These are phyloP conservation scores for Psilocybe subaeruginosa DNA, from an alignment of 768 basidiomycete species.

Conservation along the genomic window DNA sequence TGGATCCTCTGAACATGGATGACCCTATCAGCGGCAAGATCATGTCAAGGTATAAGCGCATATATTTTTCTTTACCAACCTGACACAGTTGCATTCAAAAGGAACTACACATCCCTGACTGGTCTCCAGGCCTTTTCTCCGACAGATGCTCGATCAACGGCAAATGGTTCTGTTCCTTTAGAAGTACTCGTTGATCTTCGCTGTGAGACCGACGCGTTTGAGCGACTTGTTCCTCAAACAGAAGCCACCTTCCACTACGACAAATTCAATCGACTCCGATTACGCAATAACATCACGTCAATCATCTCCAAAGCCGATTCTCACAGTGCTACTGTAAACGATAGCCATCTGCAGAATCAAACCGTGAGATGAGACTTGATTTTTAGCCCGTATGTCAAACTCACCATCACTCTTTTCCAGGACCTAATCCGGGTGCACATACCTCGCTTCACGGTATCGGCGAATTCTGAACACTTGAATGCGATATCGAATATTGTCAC, in stretches of 20 bases:
- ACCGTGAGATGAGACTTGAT: constrained; percentile 25
- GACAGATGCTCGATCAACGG: constrained; percentile 38
- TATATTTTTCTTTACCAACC: too few species aligned
- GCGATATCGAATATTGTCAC: constrained; percentile 87
- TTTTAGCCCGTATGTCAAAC: neutral
- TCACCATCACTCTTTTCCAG: constrained; percentile 36
- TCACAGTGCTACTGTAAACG: constrained; percentile 33
- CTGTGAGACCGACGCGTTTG: constrained; percentile 82
- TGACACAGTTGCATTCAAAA: constrained; percentile 27
- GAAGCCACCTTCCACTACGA: constrained; percentile 87
- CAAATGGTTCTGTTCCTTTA: constrained; percentile 72
- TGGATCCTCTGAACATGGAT: constrained; percentile 77
- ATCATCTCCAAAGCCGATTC: constrained; percentile 38
- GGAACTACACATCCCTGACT: constrained; percentile 77
- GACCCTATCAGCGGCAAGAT: constrained; percentile 87
- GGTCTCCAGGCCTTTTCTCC: constrained; percentile 92
- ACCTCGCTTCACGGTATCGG: constrained; percentile 86
- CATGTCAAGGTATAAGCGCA: constrained; percentile 67
- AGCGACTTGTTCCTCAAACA: constrained; percentile 89
- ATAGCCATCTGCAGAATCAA: constrained; percentile 37
- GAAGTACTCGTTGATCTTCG: constrained; percentile 88
- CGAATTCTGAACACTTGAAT: constrained; percentile 80
- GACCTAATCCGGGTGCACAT: constrained; percentile 83
- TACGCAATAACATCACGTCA: constrained; percentile 72
- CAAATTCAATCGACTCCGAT: constrained; percentile 90